Conservation (phyloP, 352 stramenopile species). For the Pythium coloratum region DNA sequence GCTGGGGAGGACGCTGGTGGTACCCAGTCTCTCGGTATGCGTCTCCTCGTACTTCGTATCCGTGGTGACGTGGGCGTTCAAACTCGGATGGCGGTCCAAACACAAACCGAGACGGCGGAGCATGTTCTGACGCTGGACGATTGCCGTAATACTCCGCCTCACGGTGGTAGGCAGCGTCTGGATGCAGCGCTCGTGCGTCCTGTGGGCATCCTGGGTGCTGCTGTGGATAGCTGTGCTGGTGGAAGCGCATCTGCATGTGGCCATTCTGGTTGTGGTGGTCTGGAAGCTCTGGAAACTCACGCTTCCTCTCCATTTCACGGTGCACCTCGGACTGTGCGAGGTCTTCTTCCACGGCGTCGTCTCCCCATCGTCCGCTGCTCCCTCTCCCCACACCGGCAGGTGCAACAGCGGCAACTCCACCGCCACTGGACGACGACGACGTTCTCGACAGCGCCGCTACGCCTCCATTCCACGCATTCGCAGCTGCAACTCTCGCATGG, state of each 20-base stretch:
- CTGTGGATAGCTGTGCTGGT: background rate
- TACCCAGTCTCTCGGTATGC: background rate
- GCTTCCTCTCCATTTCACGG: slow-evolving; percentile 29
- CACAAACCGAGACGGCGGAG: background rate
- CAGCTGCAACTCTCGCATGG: background rate
- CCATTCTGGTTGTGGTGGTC: background rate
- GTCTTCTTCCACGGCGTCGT: slow-evolving; percentile 74
- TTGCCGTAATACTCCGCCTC: background rate
- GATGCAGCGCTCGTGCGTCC: background rate
- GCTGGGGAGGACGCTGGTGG: background rate
- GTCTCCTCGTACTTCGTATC: background rate
- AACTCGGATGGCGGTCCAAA: background rate
- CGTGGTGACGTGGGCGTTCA: background rate
- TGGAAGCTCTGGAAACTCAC: slow-evolving; percentile 45
- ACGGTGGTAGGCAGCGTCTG: background rate
- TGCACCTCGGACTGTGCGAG: slow-evolving; percentile 36
- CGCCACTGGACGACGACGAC: background rate
- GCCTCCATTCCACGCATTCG: background rate
- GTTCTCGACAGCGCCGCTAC: background rate
- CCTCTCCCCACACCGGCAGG: background rate
- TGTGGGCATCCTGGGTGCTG: background rate
- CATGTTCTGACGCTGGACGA: background rate
- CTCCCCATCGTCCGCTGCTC: slow-evolving; percentile 53
- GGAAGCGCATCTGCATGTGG: background rate
- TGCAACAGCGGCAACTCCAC: background rate